These are phyloP conservation scores for Ophiostoma sp. DNA, from an alignment of 2,329 filamentous ascomycete genomes.

Conservation along the genomic window DNA sequence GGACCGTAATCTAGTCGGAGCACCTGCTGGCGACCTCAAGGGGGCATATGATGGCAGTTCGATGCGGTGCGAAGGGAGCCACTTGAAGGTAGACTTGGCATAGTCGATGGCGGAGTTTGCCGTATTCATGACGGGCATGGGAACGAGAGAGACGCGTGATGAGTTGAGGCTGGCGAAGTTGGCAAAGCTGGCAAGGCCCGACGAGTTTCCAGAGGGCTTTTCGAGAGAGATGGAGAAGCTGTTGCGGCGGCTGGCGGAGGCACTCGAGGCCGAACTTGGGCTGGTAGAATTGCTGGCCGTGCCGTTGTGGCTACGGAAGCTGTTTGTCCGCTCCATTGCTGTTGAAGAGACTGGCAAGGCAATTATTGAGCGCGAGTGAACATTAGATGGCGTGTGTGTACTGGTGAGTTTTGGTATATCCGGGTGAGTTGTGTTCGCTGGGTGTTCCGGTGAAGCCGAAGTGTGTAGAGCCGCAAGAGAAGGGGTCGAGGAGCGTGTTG, in stretches of 20 bases:
- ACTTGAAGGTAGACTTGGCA: conserved; percentile 23
- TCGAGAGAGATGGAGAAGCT: conserved; percentile 25
- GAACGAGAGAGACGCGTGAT: conserved; percentile 22
- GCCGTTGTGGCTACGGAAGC: conserved; percentile 18
- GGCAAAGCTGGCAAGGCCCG: conserved; percentile 22
- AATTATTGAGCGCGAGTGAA: conserved; percentile 14
- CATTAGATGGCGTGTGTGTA: conserved; percentile 6
- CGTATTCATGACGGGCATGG: conserved; percentile 24
- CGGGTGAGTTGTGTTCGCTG: neutral
- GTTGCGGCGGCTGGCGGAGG: conserved; percentile 24
- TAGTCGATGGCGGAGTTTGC: conserved; percentile 24
- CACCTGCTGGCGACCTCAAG: conserved; percentile 11
- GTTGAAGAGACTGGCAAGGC: neutral
- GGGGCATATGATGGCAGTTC: conserved; percentile 23
- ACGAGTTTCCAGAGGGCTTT: conserved; percentile 21
- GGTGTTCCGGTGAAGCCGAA: neutral
- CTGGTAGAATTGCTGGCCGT: conserved; percentile 23
- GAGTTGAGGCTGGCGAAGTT: conserved; percentile 21
- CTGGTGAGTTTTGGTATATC: neutral
- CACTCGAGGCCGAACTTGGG: conserved; percentile 20
- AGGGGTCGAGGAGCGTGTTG: neutral
- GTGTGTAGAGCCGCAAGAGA: neutral
- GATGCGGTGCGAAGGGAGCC: conserved; percentile 21
- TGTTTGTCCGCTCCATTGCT: conserved; percentile 22
- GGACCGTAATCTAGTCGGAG: conserved; percentile 25